Evolutionary conservation across 2,329 filamentous ascomycete genomes (phyloP).

Genomic region (Cordyceps cateniannulata): DNA sequence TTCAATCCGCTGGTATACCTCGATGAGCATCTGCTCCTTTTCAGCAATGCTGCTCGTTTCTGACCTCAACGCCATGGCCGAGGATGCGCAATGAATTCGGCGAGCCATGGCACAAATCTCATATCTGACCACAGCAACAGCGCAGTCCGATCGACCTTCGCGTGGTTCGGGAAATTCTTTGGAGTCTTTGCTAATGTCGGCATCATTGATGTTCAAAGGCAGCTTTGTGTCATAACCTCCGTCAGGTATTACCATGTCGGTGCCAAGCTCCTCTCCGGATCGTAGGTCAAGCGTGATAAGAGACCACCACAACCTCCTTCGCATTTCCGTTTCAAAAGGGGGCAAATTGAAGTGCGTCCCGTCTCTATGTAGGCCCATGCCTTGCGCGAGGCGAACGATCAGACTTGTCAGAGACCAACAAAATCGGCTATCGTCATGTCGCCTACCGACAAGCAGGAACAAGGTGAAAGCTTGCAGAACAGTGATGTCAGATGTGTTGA

Average conservation of each 20-base stretch:
- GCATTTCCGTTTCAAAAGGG: constrained; percentile 54
- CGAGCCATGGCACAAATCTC: constrained; percentile 41
- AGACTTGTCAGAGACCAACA: constrained; percentile 56
- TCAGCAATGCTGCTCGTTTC: constrained; percentile 27
- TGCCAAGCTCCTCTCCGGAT: constrained; percentile 47
- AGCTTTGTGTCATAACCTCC: constrained; percentile 40
- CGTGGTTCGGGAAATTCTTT: constrained; percentile 40
- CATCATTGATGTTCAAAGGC: constrained; percentile 46
- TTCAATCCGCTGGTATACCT: constrained; percentile 48
- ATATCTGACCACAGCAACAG: constrained; percentile 41
- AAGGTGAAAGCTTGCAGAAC: constrained; percentile 54
- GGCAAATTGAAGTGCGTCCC: constrained; percentile 43
- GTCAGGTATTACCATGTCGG: constrained; percentile 36
- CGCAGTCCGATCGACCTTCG: constrained; percentile 47
- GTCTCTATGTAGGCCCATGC: constrained; percentile 55
- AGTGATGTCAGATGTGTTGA: constrained; percentile 49
- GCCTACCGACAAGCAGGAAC: constrained; percentile 44
- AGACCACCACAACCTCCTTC: constrained; percentile 56
- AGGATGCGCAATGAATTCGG: constrained; percentile 27
- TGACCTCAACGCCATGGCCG: constrained; percentile 26
- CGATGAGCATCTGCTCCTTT: constrained; percentile 41
- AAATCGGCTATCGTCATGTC: constrained; percentile 43
- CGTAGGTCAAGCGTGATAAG: constrained; percentile 51
- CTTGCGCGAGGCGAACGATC: constrained; percentile 51
- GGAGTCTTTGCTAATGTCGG: constrained; percentile 39